A percentile compares a stretch with the other conserved stretches of the same genome.
phyloP scores from a whole-genome alignment of 176 grass and related monocot genomes.

The Thalia dealbata region DNA sequence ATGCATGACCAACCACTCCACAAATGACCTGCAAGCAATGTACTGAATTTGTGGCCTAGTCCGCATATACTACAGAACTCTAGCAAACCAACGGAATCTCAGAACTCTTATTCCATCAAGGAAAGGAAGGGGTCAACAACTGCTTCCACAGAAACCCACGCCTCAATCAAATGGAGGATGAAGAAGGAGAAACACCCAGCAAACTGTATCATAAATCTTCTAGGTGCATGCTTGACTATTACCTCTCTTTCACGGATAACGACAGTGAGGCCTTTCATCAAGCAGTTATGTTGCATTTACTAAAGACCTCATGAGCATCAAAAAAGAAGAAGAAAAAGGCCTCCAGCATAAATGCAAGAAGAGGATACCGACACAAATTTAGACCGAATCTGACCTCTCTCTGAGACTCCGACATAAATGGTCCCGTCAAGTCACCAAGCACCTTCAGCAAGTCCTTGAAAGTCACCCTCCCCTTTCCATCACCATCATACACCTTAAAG shows the following conservation, averaged over 20 bases:
- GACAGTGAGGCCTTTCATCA: background rate
- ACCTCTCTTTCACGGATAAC: too few relatives aligned
- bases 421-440: constrained; percentile 37
- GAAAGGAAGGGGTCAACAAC: background rate
- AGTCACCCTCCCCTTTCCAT: constrained; percentile 63
- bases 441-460: constrained; percentile 61
- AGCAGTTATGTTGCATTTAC: background rate
- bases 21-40: too few relatives aligned
- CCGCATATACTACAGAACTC: too few relatives aligned
- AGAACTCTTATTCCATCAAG: background rate
- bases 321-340: background rate
- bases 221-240: too few relatives aligned
- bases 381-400: constrained; percentile 40
- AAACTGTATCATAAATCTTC: too few relatives aligned
- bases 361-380: background rate
- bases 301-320: background rate
- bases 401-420: constrained; percentile 63
- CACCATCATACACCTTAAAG: constrained; percentile 71
- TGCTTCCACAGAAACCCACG: background rate
- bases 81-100: background rate
- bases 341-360: background rate
- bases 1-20: too few relatives aligned
- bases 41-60: too few relatives aligned
- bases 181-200: too few relatives aligned
- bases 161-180: background rate